Conservation (phyloP, 2,329 filamentous ascomycete species). For the Alternaria gansuensis region DNA sequence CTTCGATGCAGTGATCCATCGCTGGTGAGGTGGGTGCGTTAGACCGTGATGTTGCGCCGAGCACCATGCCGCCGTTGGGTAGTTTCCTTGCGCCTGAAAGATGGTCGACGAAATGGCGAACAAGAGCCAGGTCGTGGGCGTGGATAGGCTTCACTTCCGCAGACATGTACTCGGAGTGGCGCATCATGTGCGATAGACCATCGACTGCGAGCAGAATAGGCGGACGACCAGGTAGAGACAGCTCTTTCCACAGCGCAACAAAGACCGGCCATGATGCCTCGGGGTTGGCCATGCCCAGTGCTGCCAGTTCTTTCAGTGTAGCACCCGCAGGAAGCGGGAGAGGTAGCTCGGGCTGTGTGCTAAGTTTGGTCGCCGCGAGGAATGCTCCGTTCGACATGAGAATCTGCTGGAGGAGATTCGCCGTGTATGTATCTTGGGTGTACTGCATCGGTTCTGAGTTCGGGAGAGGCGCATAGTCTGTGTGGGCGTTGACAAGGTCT, state of each 20-base stretch:
- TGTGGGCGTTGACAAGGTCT: constrained; percentile 81
- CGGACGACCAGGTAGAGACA: constrained; percentile 66
- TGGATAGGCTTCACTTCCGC: constrained; percentile 78
- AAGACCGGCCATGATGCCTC: constrained; percentile 84
- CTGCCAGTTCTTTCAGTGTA: constrained; percentile 73
- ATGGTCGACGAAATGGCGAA: constrained; percentile 77
- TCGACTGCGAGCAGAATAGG: constrained; percentile 80
- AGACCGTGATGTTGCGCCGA: constrained; percentile 77
- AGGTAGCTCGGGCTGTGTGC: constrained; percentile 66
- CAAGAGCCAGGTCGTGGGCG: constrained; percentile 80
- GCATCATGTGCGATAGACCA: constrained; percentile 83
- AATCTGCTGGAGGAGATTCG: constrained; percentile 77
- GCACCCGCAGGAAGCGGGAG: constrained; percentile 66
- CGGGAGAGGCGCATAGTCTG: constrained; percentile 77
- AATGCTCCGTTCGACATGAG: constrained; percentile 74
- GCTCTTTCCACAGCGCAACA: constrained; percentile 81
- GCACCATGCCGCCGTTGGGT: constrained; percentile 78
- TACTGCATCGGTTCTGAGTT: constrained; percentile 66
- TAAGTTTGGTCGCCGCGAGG: constrained; percentile 64
- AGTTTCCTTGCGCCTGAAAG: constrained; percentile 62
- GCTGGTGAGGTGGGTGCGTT: constrained; percentile 72
- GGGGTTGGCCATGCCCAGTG: constrained; percentile 74
- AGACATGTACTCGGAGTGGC: constrained; percentile 76
- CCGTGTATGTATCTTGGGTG: constrained; percentile 79
- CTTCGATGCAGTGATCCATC: constrained; percentile 72